Evolutionary conservation across 2,329 filamentous ascomycete genomes (phyloP).

Genomic region (Aspergillus sergii): DNA sequence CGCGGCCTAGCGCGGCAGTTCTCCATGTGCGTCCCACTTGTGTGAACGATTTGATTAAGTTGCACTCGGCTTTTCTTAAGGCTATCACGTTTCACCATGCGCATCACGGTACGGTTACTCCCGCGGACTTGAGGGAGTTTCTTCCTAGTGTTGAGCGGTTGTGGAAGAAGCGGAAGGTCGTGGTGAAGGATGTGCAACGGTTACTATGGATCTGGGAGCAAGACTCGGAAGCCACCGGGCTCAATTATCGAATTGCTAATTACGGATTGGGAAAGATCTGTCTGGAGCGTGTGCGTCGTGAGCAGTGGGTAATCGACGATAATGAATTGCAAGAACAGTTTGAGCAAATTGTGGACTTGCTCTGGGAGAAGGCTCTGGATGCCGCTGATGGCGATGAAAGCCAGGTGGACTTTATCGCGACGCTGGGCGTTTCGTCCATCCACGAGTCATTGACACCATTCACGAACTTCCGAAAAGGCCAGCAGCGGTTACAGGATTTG

Average conservation of each 20-base stretch:
- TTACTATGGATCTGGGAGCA: constrained; percentile 65
- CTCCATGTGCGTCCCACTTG: constrained; percentile 25
- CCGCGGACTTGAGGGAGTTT: constrained; percentile 65
- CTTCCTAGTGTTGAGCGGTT: constrained; percentile 65
- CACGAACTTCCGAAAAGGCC: constrained; percentile 41
- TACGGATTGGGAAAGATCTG: constrained; percentile 45
- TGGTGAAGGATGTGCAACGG: constrained; percentile 65
- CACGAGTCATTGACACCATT: constrained; percentile 41
- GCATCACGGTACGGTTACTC: constrained; percentile 65
- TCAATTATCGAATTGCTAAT: constrained; percentile 42
- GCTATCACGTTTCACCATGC: constrained; percentile 69
- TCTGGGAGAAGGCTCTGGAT: constrained; percentile 49
- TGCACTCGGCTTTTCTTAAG: constrained; percentile 69
- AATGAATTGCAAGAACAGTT: constrained; percentile 54
- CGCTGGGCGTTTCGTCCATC: constrained; percentile 37
- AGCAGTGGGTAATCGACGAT: constrained; percentile 34
- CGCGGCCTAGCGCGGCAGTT: constrained; percentile 26
- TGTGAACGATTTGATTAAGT: constrained; percentile 58
- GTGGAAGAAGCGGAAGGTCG: constrained; percentile 73
- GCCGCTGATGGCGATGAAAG: constrained; percentile 33
- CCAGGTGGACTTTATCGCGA: constrained; percentile 35
- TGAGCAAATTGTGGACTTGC: constrained; percentile 48
- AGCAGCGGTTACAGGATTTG: constrained; percentile 44
- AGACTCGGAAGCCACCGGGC: constrained; percentile 19
- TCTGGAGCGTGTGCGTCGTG: constrained; percentile 31